Conservation (phyloP, 768 basidiomycete genomes). For the Mycena rebaudengoi region DNA sequence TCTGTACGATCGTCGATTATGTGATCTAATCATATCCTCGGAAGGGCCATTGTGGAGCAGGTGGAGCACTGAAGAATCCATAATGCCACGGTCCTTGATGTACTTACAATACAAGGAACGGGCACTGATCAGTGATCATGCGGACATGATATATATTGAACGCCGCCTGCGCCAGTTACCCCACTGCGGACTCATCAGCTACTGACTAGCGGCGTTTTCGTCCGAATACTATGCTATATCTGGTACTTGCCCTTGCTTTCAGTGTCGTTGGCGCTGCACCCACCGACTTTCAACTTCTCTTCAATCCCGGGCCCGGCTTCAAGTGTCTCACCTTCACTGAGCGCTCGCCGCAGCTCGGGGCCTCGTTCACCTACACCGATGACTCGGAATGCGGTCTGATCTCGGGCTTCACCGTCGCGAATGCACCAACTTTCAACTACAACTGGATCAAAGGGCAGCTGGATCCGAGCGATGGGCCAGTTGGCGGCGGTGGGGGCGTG, state of each 20-base stretch:
- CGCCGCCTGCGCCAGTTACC: too few species aligned
- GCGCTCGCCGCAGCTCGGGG: neutral
- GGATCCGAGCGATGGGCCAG: neutral
- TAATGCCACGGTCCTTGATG: too few species aligned
- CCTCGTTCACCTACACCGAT: neutral
- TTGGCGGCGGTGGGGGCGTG: neutral
- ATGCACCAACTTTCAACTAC: constrained; percentile 7
- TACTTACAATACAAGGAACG: too few species aligned
- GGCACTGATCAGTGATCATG: too few species aligned
- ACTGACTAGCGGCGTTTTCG: neutral
- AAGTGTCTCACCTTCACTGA: constrained; percentile 3
- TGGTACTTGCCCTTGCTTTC: neutral
- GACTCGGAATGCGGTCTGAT: neutral
- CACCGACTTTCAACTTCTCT: constrained; percentile 1
- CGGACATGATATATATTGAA: neutral
- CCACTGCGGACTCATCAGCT: neutral
- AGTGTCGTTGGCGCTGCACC: neutral
- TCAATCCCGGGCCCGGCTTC: neutral
- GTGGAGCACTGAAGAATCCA: too few species aligned
- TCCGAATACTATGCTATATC: neutral
- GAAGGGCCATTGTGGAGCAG: too few species aligned
- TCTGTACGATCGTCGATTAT: too few species aligned
- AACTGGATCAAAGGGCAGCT: constrained; percentile 1
- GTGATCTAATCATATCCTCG: too few species aligned
- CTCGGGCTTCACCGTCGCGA: neutral